phyloP scores from a whole-genome alignment of 495 filamentous ascomycete genomes.

The Aspergillus heteromorphus region DNA sequence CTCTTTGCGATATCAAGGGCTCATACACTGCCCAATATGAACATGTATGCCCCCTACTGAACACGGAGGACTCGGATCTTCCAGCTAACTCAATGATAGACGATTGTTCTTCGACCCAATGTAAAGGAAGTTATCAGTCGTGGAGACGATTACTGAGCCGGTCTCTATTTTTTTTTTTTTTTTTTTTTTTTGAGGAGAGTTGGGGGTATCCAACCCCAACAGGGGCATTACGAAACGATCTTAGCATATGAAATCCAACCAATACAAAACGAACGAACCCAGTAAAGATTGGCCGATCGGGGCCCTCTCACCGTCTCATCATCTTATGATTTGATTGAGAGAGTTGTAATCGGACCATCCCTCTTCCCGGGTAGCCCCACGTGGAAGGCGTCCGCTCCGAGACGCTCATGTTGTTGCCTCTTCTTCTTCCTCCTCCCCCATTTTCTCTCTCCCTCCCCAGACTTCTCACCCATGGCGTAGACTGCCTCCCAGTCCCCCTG shows the following conservation, averaged over 20 bases:
- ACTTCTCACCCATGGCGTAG: constrained; percentile 21
- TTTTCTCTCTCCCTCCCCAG: constrained; percentile 4
- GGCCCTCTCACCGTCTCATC: neutral
- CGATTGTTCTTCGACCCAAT: constrained; percentile 77
- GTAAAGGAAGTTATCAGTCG: constrained; percentile 92
- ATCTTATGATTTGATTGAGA: neutral
- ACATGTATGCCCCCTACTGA: constrained; percentile 59
- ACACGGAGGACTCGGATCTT: neutral
- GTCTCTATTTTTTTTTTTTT: too few relatives aligned
- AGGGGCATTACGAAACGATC: neutral
- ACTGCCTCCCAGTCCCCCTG: neutral
- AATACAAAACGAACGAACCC: neutral
- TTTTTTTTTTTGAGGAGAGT: neutral
- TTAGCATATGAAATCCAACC: neutral
- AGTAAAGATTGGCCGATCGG: too few relatives aligned
- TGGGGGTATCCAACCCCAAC: neutral
- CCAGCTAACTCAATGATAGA: constrained; percentile 48
- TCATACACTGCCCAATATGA: constrained; percentile 93
- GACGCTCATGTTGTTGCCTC: constrained; percentile 14
- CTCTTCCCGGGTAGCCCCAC: constrained; percentile 33
- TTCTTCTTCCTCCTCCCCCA: constrained; percentile 7
- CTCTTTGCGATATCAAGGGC: constrained; percentile 86
- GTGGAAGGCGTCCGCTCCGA: constrained; percentile 29
- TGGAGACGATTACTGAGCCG: constrained; percentile 74
- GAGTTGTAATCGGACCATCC: constrained; percentile 22